Conservation (phyloP, 2,329 filamentous ascomycete genomes). For the Sarocladiaceae sp. region DNA sequence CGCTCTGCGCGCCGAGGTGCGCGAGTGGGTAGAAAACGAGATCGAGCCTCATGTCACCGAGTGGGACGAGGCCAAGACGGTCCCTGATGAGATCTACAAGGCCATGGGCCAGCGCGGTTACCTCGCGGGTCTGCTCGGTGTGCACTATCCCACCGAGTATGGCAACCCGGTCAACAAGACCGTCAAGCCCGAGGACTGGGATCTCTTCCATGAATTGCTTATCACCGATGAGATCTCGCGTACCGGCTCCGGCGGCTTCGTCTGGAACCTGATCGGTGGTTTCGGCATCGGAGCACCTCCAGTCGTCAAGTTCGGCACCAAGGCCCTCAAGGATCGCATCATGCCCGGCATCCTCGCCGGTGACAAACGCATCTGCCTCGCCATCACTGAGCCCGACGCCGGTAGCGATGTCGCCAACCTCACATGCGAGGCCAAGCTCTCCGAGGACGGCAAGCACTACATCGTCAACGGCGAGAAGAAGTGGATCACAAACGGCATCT, state of each 20-base stretch:
- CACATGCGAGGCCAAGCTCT: conserved; percentile 91
- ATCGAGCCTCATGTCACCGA: conserved; percentile 90
- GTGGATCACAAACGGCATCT: conserved; percentile 98
- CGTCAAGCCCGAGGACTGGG: conserved; percentile 86
- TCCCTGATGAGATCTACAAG: conserved; percentile 88
- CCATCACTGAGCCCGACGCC: conserved; percentile 95
- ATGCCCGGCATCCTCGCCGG: conserved; percentile 83
- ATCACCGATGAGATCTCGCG: conserved; percentile 93
- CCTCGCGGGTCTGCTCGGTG: conserved; percentile 83
- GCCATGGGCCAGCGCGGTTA: conserved; percentile 92
- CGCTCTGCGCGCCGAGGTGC: conserved; percentile 83
- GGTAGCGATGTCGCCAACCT: conserved; percentile 94
- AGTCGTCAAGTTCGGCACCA: conserved; percentile 85
- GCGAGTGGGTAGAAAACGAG: conserved; percentile 84
- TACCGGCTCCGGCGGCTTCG: conserved; percentile 82
- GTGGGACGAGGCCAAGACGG: conserved; percentile 93
- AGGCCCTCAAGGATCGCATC: conserved; percentile 79
- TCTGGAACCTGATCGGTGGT: conserved; percentile 97
- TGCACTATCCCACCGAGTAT: conserved; percentile 75
- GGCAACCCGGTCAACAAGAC: conserved; percentile 66
- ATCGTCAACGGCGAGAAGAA: conserved; percentile 99
- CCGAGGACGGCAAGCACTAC: conserved; percentile 95
- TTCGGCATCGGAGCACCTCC: conserved; percentile 94
- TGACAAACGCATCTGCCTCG: conserved; percentile 95
- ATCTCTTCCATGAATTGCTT: conserved; percentile 95